A percentile compares a stretch with the other conserved stretches of the same genome.
Evolutionary conservation across 1,139 yeast species (phyloP).

Genomic region (Saccharomyces hybrid): DNA sequence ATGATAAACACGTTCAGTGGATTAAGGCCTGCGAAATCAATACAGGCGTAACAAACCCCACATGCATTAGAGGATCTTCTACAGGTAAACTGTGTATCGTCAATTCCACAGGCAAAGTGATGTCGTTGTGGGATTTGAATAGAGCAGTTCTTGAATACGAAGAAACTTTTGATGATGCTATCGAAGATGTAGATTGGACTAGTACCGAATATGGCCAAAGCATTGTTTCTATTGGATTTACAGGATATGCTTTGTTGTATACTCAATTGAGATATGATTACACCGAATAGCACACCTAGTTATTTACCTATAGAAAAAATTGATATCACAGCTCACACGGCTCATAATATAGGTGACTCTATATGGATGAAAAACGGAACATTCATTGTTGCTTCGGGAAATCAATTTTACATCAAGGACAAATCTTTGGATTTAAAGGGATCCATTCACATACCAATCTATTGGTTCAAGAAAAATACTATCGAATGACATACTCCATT

Average conservation of each 20-base stretch:
- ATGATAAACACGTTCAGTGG: conserved; percentile 41
- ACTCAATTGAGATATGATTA: conserved; percentile 85
- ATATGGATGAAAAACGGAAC: conserved; percentile 77
- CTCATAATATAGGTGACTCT: conserved; percentile 81
- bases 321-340: conserved; percentile 62
- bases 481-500: conserved; percentile 48
- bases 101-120: conserved; percentile 41
- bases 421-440: conserved; percentile 53
- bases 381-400: conserved; percentile 80
- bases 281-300: conserved; percentile 72
- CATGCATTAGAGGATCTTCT: conserved; percentile 63
- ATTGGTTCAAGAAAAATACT: conserved; percentile 43
- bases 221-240: conserved; percentile 72
- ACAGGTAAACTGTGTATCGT: conserved; percentile 69
- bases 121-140: conserved; percentile 72
- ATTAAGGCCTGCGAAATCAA: conserved; percentile 39
- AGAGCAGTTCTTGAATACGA: conserved; percentile 62
- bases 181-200: conserved; percentile 57
- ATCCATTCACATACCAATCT: conserved; percentile 40
- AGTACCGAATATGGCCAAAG: conserved; percentile 62
- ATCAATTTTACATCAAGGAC: conserved; percentile 78
- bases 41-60: conserved; percentile 50
- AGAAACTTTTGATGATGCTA: conserved; percentile 33
- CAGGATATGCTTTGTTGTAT: conserved; percentile 53
- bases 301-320: conserved; percentile 70